Conservation (phyloP, 495 filamentous ascomycete genomes). For the Penicillium waksmanii region DNA sequence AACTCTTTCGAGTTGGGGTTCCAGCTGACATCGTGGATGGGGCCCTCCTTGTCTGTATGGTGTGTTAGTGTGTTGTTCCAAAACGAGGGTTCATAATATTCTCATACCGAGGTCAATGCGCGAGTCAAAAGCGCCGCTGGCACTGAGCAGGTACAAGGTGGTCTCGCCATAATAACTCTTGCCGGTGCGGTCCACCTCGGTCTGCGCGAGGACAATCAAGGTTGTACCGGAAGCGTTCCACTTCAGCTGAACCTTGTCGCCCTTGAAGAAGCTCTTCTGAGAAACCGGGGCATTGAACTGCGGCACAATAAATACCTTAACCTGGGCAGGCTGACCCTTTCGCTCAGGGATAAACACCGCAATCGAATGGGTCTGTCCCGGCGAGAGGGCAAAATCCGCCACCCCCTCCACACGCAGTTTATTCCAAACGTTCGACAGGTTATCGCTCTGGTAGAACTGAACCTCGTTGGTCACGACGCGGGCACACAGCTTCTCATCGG, state of each 20-base stretch:
- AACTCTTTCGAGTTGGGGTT: slow-evolving; percentile 96
- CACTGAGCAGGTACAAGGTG: slow-evolving; percentile 91
- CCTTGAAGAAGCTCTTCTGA: slow-evolving; percentile 99
- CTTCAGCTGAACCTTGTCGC: slow-evolving; percentile 96
- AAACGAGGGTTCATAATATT: not conserved
- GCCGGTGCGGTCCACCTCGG: slow-evolving; percentile 95
- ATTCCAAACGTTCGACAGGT: slow-evolving; percentile 88
- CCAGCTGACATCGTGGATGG: slow-evolving; percentile 98
- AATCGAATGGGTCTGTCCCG: slow-evolving; percentile 84
- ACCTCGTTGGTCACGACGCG: slow-evolving; percentile 95
- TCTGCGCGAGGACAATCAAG: slow-evolving; percentile 94
- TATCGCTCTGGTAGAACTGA: slow-evolving; percentile 89
- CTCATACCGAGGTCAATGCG: slow-evolving; percentile 74
- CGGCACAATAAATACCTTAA: slow-evolving; percentile 93
- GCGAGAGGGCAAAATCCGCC: slow-evolving; percentile 83
- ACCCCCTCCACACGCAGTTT: slow-evolving; percentile 93
- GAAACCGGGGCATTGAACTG: slow-evolving; percentile 79
- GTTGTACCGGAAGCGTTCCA: slow-evolving; percentile 92
- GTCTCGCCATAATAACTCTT: slow-evolving; percentile 99
- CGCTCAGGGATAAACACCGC: slow-evolving; percentile 94
- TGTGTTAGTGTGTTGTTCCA: not conserved
- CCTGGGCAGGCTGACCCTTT: slow-evolving; percentile 91
- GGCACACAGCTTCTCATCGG: slow-evolving; percentile 89
- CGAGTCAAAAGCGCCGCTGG: slow-evolving; percentile 89
- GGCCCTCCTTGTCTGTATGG: slow-evolving; percentile 85